Base-by-base conservation (phyloP, 176 grass and related monocot species). In the Metroxylon sagu region DNA sequence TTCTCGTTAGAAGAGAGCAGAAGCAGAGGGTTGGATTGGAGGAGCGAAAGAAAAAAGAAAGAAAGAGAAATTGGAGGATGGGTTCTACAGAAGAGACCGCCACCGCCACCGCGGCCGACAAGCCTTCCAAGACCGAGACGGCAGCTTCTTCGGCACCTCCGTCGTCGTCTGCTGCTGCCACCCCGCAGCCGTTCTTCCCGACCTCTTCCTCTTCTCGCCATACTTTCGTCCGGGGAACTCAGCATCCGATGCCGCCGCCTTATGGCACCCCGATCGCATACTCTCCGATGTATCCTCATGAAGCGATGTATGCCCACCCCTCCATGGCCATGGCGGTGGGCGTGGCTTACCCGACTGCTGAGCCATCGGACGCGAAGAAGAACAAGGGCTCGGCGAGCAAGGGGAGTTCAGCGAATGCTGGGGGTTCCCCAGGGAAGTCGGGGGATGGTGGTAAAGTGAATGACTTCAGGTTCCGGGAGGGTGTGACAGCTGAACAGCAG, bases 221-320 rank as follows among this genome's bases (percentile, higher is more conserved):
- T 49, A 74, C 89, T 27, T 94, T 88, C 57, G 84, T 79, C 3
- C 88, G 89, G 89, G 77, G 84, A 16, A 80, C 84, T 48, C 84
- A 54, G 51, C 84, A 95, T 80, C 63, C 77, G 61, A 77, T 81
- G n/a, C n/a, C n/a, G 56, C 59, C 85, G 25, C 70, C 76, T 21
- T 95, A 82, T 66, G 86, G 86, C 53, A 66, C 86, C 54, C 86
- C 85, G 55, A 78, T 95, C 65, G 77, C 83, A 10, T 85, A 86
- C 74, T 68, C 91, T 15, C 48, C 26, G 19, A 25, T 84, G 50
- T 86, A 90, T 54, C 80, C 80, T 57, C 85, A 86, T 4, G 74
- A 77, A 66, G 79, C 85, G 15, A 87, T 89, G 39, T 96, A 96
- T 77, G 71, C 91, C 57, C 91, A 90, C 74, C 83, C 83, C 16